These are phyloP conservation scores for Colletotrichum scovillei DNA, from an alignment of 2,329 filamentous ascomycete species.

Conservation along the genomic window DNA sequence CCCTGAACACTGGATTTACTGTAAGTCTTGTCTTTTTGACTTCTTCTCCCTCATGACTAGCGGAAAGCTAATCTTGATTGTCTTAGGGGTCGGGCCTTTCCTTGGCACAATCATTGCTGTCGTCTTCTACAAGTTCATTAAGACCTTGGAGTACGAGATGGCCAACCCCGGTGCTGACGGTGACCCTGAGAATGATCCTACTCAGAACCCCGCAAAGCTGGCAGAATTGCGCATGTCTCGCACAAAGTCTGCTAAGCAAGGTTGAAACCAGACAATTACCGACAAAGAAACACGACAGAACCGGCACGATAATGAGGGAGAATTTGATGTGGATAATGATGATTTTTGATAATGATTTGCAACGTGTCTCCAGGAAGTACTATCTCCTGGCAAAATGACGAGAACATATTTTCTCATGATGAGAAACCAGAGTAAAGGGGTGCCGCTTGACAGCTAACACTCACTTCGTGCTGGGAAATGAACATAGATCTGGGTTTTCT, in stretches of 20 bases:
- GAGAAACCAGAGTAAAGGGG: neutral
- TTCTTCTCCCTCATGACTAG: neutral
- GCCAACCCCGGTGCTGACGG: constrained; percentile 60
- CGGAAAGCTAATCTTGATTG: constrained; percentile 10
- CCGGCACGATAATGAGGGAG: constrained; percentile 21
- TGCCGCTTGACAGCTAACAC: neutral
- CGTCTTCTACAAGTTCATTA: constrained; percentile 52
- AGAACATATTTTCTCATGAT: neutral
- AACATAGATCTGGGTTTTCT: neutral
- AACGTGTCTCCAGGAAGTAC: neutral
- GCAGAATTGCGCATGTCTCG: constrained; percentile 39
- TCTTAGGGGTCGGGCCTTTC: constrained; percentile 47
- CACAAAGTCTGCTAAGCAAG: constrained; percentile 23
- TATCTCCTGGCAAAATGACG: neutral
- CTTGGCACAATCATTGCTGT: constrained; percentile 49
- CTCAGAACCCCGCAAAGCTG: constrained; percentile 54
- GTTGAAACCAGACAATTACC: neutral
- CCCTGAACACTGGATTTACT: constrained; percentile 61
- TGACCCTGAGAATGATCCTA: constrained; percentile 55
- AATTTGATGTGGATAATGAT: constrained; percentile 22
- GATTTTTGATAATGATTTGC: constrained; percentile 13
- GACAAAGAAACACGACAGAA: neutral
- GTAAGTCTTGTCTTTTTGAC: constrained; percentile 45
- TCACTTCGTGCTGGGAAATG: neutral
- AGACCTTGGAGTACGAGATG: constrained; percentile 56